A percentile compares a stretch with the other conserved stretches of the same genome.
phyloP scores from a whole-genome alignment of 148 eudicot species.

The Chenopodium suecicum region DNA sequence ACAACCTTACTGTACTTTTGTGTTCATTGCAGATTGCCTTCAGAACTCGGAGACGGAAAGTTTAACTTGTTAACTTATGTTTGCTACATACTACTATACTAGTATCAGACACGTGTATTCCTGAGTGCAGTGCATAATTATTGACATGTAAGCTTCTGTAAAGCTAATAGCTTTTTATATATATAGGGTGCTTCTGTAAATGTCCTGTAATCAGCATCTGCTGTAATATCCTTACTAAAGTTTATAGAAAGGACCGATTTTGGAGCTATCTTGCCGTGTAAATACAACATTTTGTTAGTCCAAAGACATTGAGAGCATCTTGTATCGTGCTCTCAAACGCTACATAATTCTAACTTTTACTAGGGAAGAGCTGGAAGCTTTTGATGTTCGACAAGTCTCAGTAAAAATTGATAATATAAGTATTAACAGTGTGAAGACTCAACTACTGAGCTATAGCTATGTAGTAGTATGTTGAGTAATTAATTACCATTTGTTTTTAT shows the following conservation, averaged over 20 bases:
- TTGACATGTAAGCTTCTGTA: not conserved
- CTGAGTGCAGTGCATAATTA: not conserved
- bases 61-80: conserved; percentile 23
- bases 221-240: not conserved
- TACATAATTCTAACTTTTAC: too few species aligned
- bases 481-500: too few species aligned
- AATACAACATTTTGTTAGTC: too few species aligned
- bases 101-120: not conserved
- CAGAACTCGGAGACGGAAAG: conserved; percentile 48
- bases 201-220: not conserved
- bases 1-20: not conserved
- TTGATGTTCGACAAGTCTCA: not conserved
- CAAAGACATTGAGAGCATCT: too few species aligned
- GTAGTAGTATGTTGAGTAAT: too few species aligned
- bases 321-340: too few species aligned
- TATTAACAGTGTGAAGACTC: too few species aligned
- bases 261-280: not conserved
- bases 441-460: too few species aligned
- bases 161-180: not conserved
- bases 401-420: not conserved
- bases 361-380: too few species aligned
- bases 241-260: not conserved
- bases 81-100: not conserved
- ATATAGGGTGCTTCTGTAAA: conserved; percentile 14
- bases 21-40: conserved; percentile 42